Evolutionary conservation across 2,329 filamentous ascomycete species (phyloP), one percentile per base, ranked within the genome.

Genomic region (Colletotrichum musae): DNA sequence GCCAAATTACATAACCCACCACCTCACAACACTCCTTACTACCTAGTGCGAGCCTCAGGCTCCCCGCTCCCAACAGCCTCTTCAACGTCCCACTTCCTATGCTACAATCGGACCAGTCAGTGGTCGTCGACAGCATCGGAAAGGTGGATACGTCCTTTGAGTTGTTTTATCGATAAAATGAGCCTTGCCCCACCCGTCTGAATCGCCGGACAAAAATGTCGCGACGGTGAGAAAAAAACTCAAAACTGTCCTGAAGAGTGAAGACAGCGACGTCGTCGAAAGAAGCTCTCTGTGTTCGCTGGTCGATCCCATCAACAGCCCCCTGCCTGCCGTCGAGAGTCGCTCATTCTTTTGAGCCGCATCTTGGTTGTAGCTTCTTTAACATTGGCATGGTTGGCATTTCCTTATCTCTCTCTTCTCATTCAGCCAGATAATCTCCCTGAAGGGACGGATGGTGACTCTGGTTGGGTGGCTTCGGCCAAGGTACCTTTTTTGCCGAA

Each of bases 271-370:
- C 54, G 61, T 50, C 54, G 66, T 69, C 56, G 43, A 65, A 65
- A 69, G 66, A 69, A 65, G 66, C 54, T 50, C 32, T 36, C 32
- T 10, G 32, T 4, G 7, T 36, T 10, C 10, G 32, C 7, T 36
- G 32, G 7, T 3, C 32, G 32, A 36, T 36, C 32, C 10, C 32
- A 24, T 36, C 32, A 36, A 2, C 2, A 43, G 13, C 1, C 41
- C 41, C 41, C 13, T 39, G 21, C 21, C 41, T 5, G 41, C 41
- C 13, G 41, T 43, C 16, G 41, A 15, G 41, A 43, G 26, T 48
- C 6, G 41, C 12, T 36, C 32, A 10, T 36, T 36, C 32, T n/a
- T 36, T 64, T 48, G 61, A 68, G 66, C 66, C 61, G 66, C 66
- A 64, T 36, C 36, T 41, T 50, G 58, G 39, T 18, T 26, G 58